Conservation (phyloP, 768 basidiomycete genomes). For the Tricholoma terreum region DNA sequence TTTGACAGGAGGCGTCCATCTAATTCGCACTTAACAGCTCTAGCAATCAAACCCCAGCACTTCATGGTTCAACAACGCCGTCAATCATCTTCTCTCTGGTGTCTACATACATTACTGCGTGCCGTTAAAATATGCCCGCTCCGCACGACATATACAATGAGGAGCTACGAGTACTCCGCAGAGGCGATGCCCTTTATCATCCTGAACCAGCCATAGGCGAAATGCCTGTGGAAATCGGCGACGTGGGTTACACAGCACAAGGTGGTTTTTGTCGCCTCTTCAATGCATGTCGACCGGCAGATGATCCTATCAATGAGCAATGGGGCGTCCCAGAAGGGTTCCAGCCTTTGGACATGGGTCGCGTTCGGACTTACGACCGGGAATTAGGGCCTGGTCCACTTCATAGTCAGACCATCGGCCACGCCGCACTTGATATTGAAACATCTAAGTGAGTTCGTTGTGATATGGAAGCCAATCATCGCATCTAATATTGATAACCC, state of each 20-base stretch:
- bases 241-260: not conserved
- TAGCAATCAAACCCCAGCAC: too few species aligned
- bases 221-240: not conserved
- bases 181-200: not conserved
- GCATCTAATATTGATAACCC: not conserved
- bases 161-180: not conserved
- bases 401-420: not conserved
- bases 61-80: too few species aligned
- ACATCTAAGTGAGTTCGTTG: not conserved
- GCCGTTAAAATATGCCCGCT: not conserved
- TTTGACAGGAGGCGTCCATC: too few species aligned
- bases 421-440: not conserved
- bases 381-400: not conserved
- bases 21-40: too few species aligned
- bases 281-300: not conserved
- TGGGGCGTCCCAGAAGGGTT: not conserved
- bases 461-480: not conserved
- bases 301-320: not conserved
- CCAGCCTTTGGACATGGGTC: not conserved
- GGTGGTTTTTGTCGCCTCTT: not conserved
- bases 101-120: not conserved
- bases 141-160: not conserved
- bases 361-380: not conserved
- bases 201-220: not conserved
- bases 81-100: too few species aligned